A percentile compares a stretch with the other conserved stretches of the same genome.
phyloP scores from a whole-genome alignment of 2,329 filamentous ascomycete genomes.

The Clonostachys sp. region DNA sequence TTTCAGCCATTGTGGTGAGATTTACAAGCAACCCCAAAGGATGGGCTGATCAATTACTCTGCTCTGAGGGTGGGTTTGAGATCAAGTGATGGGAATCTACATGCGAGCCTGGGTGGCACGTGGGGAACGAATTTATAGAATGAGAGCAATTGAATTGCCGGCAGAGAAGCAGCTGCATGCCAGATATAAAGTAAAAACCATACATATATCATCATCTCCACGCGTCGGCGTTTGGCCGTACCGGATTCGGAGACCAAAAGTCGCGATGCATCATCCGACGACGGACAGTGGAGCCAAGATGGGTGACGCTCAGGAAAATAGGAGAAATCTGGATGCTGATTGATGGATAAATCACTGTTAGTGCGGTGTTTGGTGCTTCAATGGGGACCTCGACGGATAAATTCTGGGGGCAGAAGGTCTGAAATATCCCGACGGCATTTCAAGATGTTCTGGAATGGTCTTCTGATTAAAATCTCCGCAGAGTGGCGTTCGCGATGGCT shows the following conservation, averaged over 20 bases:
- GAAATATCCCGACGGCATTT: too few species aligned
- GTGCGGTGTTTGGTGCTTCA: too few species aligned
- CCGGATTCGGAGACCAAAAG: too few species aligned
- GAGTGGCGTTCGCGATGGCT: too few species aligned
- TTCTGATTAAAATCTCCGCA: too few species aligned
- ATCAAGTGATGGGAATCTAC: background rate
- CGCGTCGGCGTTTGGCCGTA: too few species aligned
- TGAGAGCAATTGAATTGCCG: background rate
- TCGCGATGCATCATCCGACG: too few species aligned
- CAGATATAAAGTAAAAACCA: background rate
- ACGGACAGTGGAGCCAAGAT: background rate
- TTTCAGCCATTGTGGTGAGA: slow-evolving; percentile 29
- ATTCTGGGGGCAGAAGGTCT: too few species aligned
- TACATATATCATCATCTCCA: too few species aligned
- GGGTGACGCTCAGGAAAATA: background rate
- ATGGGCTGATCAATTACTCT: background rate
- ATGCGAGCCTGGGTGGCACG: background rate
- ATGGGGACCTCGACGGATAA: too few species aligned
- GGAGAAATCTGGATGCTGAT: background rate
- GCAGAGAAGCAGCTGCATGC: background rate
- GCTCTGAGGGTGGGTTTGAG: background rate
- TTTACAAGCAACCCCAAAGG: background rate
- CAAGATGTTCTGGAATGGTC: too few species aligned
- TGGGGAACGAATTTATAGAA: background rate
- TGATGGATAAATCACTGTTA: slow-evolving; percentile 1